phyloP scores from a whole-genome alignment of 176 grass and related monocot species.

The Themeda triandra region DNA sequence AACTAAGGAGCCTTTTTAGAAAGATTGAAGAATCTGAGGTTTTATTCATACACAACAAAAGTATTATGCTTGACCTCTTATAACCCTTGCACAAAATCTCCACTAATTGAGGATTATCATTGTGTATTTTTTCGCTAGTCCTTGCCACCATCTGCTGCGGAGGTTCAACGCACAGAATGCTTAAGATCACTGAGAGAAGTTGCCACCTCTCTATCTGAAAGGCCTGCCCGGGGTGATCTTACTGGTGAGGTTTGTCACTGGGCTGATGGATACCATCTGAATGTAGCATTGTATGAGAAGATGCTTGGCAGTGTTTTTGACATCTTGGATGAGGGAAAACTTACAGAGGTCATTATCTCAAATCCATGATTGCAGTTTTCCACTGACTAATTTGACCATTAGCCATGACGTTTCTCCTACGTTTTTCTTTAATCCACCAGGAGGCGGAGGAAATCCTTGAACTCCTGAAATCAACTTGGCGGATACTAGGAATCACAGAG shows the following conservation, averaged over 20 bases:
- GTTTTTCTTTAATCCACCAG: constrained; percentile 48
- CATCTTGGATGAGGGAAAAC: constrained; percentile 90
- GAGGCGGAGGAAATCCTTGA: constrained; percentile 99
- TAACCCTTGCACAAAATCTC: not conserved
- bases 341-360: constrained; percentile 63
- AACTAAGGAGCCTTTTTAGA: constrained; percentile 80
- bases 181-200: constrained; percentile 80
- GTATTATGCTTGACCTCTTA: constrained; percentile 22
- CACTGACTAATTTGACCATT: not conserved
- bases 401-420: constrained; percentile 26
- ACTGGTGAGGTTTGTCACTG: constrained; percentile 98
- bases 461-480: constrained; percentile 90
- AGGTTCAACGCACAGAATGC: constrained; percentile 87
- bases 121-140: constrained; percentile 48
- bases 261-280: constrained; percentile 96
- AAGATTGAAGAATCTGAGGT: constrained; percentile 99
- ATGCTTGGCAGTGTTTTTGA: constrained; percentile 98
- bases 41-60: constrained; percentile 27
- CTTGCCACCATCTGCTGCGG: constrained; percentile 66
- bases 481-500: constrained; percentile 88
- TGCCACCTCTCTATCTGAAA: constrained; percentile 75
- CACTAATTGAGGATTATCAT: constrained; percentile 16
- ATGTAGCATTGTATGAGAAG: constrained; percentile 80
- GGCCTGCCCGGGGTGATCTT: constrained; percentile 84
- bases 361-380: constrained; percentile 24